Base-by-base conservation (phyloP, 1,284 basidiomycete genomes). In the Phellinidium pouzarii region DNA sequence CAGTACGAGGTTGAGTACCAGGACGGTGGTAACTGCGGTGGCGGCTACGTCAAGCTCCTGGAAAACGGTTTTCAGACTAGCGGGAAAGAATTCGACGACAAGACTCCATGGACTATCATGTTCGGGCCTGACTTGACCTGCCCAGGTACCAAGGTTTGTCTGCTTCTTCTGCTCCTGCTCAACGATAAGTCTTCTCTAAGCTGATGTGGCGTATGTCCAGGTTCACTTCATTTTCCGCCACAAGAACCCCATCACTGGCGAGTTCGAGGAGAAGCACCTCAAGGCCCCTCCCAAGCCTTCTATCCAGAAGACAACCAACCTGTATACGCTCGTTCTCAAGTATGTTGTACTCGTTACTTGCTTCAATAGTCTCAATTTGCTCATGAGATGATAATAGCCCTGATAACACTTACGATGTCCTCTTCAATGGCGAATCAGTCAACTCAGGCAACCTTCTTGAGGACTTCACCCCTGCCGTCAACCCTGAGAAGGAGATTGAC, bases 1-100 rank as follows among this genome's bases (percentile, higher is more conserved):
- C 94, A 98, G 70, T 99, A 99, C 68, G 96, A 99, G 71, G 94
- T 95, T 73, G 97, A 99, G 77, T 92, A 97, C 70, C 95, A 99
- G 76, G 95, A 98, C 73, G 95, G 95, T 54, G 91, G 97, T 55
- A 94, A 95, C 73, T 99, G 96, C 64, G 96, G 96, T 71, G 96
- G 96, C 74, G 96, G 96, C 38, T 99, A 99, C 74, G 73, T 99
- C 74, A 99, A 99, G 76, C 84, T 99, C 54, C 82, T 99, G 49
- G 86, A 90, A 65, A 84, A 92, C 65, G 93, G 92, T 58, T 91
- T 94, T 77, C 87, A 93, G 71, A 87, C 86, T 54, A 86, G 81
- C 58, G 91, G 91, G 56, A 90, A 92, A 72, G 94, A 95, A 67
- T 96, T 96, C 71, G 90, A 88, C 48, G 93, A 96, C 73, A 90